Base-by-base conservation (phyloP, 2,329 filamentous ascomycete genomes). In the Colletotrichum caudatum region DNA sequence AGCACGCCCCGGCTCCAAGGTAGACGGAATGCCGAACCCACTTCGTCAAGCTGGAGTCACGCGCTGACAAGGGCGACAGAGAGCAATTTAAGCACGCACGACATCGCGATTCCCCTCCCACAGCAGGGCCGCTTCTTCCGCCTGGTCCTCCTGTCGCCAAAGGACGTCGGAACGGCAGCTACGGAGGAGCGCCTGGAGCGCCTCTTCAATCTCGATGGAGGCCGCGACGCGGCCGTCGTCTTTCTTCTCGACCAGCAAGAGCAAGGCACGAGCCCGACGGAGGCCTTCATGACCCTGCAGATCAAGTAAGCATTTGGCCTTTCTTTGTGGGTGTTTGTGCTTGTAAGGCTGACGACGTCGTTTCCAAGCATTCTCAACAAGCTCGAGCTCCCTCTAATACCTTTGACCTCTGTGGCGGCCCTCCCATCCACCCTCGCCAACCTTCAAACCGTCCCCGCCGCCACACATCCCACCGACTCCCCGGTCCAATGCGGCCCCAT, bases 241-340 rank as follows among this genome's bases (percentile, higher is more conserved):
- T 83, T 88, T 64, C 77, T 88, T 20, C 73, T 87, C 51, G 76
- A 77, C 50, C 77, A 79, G 5, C 73, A 75, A 14, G 76, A 74
- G 6, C 60, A 48, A 37, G 18, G 9, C 20, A 44, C n/a, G 29
- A 39, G 64, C 16, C 66, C 79, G 39, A 80, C 82, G 75, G 75
- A 77, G 37, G 63, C 76, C 1, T 81, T 85, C 64, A 82, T 82
- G 78, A 78, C 76, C 20, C 76, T 89, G 46, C 85, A 89, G 63
- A 77, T 84, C 60, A 77, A 82, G 84, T 87, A 76, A 74, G 81
- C 69, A 11, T 44, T 18, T 11, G 11, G 29, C 6, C 18, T 23
- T 54, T 8, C 1, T 23, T 8, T 29, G 16, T 2, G 33, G 41
- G 14, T 14, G 35, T 14, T 12, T 33, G 41, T 7, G 44, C 12